Percentiles rank a stretch among this genome's conserved stretches.
These are phyloP conservation scores for Penicillium sp. DNA, from an alignment of 2,329 filamentous ascomycete genomes.

Conservation along the genomic window DNA sequence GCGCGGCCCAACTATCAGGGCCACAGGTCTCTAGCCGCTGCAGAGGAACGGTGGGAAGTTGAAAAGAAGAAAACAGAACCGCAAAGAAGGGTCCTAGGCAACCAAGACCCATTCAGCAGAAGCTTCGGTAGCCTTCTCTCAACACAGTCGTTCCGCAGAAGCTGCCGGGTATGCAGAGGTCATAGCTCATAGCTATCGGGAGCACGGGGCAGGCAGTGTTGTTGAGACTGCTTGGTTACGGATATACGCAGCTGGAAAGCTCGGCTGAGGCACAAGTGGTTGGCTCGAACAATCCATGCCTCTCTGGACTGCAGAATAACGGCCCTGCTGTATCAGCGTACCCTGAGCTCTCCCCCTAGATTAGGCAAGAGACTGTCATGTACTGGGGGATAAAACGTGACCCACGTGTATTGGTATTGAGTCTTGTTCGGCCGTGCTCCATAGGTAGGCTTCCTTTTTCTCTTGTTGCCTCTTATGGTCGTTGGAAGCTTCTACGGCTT, in stretches of 20 bases:
- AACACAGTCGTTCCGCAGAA: background rate
- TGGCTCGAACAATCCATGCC: slow-evolving; percentile 11
- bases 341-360: slow-evolving; percentile 4
- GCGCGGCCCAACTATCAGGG: slow-evolving; percentile 14
- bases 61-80: background rate
- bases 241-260: slow-evolving; percentile 11
- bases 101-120: slow-evolving; percentile 5
- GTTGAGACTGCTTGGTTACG: slow-evolving; percentile 14
- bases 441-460: slow-evolving; percentile 1
- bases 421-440: slow-evolving; percentile 6
- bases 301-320: slow-evolving; percentile 6
- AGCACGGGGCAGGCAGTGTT: slow-evolving; percentile 8
- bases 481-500: slow-evolving; percentile 6
- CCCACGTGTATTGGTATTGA: slow-evolving; percentile 16
- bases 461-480: slow-evolving; percentile 4
- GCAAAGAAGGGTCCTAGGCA: slow-evolving; percentile 9
- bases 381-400: slow-evolving; percentile 5
- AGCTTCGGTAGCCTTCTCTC: slow-evolving; percentile 14
- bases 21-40: slow-evolving; percentile 11
- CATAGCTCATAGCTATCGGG: slow-evolving; percentile 4
- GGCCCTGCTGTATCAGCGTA: slow-evolving; percentile 12
- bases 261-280: slow-evolving; percentile 10
- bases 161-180: slow-evolving; percentile 7
- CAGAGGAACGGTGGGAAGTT: slow-evolving; percentile 4
- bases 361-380: slow-evolving; percentile 12